Percentiles rank a stretch among this genome's conserved stretches.
Evolutionary conservation across 371 early-diverging fungal species (phyloP).

Genomic region (Quaeritorhiza haematococci): DNA sequence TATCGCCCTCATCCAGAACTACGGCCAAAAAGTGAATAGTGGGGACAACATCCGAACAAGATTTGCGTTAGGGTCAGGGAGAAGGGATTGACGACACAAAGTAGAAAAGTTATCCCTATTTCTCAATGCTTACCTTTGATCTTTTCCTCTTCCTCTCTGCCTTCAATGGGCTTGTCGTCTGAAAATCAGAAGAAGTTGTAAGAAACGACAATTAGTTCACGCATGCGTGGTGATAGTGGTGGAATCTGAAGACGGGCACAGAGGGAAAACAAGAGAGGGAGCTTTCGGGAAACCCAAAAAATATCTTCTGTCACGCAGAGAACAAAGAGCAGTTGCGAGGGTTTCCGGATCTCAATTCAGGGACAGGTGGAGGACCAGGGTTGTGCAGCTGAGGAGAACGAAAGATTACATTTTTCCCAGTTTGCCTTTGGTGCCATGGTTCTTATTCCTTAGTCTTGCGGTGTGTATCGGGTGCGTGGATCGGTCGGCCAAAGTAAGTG

Average conservation of each 20-base stretch:
- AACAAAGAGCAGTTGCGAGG: too few species aligned
- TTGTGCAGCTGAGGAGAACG: background rate
- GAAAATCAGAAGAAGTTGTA: background rate
- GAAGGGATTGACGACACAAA: background rate
- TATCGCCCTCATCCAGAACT: slow-evolving; percentile 95
- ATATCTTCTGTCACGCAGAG: background rate
- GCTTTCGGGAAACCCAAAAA: background rate
- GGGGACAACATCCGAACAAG: background rate
- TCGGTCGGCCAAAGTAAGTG: too few species aligned
- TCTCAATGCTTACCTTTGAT: slow-evolving; percentile 70
- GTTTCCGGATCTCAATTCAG: too few species aligned
- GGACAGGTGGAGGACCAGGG: background rate
- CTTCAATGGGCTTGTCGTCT: slow-evolving; percentile 66
- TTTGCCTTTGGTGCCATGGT: slow-evolving; percentile 58
- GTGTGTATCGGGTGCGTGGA: too few species aligned
- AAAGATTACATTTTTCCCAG: slow-evolving; percentile 91
- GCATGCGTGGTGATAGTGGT: background rate
- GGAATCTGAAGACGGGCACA: background rate
- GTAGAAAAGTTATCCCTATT: background rate
- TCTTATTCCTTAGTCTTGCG: too few species aligned
- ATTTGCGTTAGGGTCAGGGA: background rate
- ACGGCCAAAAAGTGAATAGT: slow-evolving; percentile 8
- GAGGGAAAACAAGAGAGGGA: background rate
- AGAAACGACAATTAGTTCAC: background rate
- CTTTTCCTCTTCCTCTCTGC: slow-evolving; percentile 73